Conservation (phyloP, 768 basidiomycete species). For the Cystofilobasidium ferigula region DNA sequence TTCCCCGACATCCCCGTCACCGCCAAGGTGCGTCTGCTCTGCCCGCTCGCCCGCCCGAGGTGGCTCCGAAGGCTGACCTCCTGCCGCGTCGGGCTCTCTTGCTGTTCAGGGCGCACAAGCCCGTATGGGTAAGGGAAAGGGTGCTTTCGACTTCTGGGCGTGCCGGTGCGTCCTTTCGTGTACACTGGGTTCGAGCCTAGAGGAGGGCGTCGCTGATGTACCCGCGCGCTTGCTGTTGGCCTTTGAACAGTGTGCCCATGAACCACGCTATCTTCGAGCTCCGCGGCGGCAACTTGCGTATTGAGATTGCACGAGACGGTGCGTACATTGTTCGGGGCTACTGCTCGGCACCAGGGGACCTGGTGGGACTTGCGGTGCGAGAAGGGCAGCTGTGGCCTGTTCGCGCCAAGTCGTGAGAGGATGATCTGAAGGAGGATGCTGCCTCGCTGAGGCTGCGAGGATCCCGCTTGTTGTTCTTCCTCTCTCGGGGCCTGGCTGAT, state of each 20-base stretch:
- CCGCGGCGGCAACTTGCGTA: slow-evolving; percentile 75
- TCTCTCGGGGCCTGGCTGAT: background rate
- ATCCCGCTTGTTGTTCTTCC: background rate
- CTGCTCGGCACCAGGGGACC: too few species aligned
- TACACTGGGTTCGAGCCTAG: background rate
- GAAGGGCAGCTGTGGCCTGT: too few species aligned
- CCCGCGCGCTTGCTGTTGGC: background rate
- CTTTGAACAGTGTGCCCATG: slow-evolving; percentile 54
- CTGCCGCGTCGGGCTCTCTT: background rate
- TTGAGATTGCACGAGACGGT: slow-evolving; percentile 89
- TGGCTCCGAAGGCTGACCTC: too few species aligned
- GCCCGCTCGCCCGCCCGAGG: background rate
- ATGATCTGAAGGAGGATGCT: too few species aligned
- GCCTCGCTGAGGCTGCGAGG: too few species aligned
- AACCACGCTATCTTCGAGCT: slow-evolving; percentile 91
- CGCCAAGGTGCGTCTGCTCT: slow-evolving; percentile 57
- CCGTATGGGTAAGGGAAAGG: slow-evolving; percentile 99
- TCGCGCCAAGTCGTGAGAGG: too few species aligned
- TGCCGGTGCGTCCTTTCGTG: slow-evolving; percentile 49
- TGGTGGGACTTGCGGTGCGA: too few species aligned
- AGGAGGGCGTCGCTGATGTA: background rate
- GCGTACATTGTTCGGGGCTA: slow-evolving; percentile 28
- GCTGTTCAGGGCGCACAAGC: slow-evolving; percentile 66
- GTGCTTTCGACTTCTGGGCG: slow-evolving; percentile 94
- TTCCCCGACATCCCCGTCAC: slow-evolving; percentile 97